Evolutionary conservation across 257 asterid genomes (phyloP), one percentile per base, ranked within the genome.

Genomic region (Perilla frutescens): DNA sequence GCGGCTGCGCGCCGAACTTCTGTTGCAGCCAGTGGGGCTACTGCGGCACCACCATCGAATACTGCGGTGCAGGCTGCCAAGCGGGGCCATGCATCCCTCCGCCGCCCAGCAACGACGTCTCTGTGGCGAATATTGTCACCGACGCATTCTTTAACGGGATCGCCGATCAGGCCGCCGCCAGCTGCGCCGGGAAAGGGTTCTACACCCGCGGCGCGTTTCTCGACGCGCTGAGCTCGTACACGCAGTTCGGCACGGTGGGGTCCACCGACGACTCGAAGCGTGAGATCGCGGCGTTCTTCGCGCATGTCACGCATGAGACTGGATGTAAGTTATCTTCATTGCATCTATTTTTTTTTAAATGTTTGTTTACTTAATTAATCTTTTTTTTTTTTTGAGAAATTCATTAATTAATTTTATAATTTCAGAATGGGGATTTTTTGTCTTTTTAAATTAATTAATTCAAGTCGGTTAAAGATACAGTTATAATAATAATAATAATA

Each of bases 281-380:
- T n/a, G 79, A 74, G 68, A 74, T 74, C 29, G 79, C 79, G 51
- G 79, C 79, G 8, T 74, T 74, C 45, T 66, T 74, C 34, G 79
- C 79, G n/a, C 79, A 74, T 8, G 61, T 74, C 73, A 66, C 73
- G 51, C 73, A 66, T 58, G 79, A 74, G 68, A 74, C 78, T 20
- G 73, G 73, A 55, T 57, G 78, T 74, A 56, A 65, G 72, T 74
- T 39, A 20, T 20, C 40, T 7, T 4, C 8, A 4, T 15, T 6
- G 7, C n/a, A 49, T 7, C 20, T 13, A 1, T 12, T 60, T 37
- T 6, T 6, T 60, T 3, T 40, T 40, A 2, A 37, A 2, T 37
- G 3, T 37, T 2, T 37, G 40, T 37, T 37, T 37, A 5, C 4
- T 34, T 34, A 34, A 34, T 34, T 34, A 34, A 2, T 34, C 37